phyloP scores from a whole-genome alignment of 169 alveolate species.

The Plasmodium adleri region DNA sequence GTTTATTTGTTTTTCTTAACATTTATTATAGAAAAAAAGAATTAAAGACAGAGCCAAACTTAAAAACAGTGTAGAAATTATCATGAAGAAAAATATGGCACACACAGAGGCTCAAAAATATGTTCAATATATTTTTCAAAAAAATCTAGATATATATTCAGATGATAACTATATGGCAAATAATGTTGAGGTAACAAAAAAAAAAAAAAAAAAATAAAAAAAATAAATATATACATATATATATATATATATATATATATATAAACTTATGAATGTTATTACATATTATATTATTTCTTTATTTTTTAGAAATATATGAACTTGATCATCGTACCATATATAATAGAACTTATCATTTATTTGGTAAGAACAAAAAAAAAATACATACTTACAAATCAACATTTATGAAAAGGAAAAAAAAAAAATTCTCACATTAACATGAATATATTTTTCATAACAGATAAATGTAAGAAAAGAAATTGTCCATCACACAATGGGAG shows the following conservation, averaged over 20 bases:
- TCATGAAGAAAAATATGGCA: constrained; percentile 66
- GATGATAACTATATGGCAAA: constrained; percentile 22
- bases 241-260: background rate
- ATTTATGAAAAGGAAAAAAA: background rate
- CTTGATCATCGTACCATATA: constrained; percentile 34
- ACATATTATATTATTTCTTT: background rate
- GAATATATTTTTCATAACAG: background rate
- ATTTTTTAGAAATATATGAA: constrained; percentile 31
- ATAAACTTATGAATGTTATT: no score
- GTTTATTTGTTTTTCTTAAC: background rate
- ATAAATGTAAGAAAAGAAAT: constrained; percentile 41
- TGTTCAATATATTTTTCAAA: constrained; percentile 52
- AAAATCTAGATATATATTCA: constrained; percentile 51
- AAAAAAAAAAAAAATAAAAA: background rate
- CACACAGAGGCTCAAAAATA: constrained; percentile 51
- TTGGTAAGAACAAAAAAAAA: constrained; percentile 25
- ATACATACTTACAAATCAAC: background rate
- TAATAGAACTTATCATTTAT: constrained; percentile 38
- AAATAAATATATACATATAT: background rate
- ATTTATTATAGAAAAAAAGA: constrained; percentile 21
- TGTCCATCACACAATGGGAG: constrained; percentile 26
- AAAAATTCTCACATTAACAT: background rate
- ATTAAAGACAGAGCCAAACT: constrained; percentile 45
- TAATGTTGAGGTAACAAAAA: constrained; percentile 36
- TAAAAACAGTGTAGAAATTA: constrained; percentile 55